These are phyloP conservation scores for Termitomyces sp. DNA, from an alignment of 1,284 basidiomycete species.

Conservation along the genomic window DNA sequence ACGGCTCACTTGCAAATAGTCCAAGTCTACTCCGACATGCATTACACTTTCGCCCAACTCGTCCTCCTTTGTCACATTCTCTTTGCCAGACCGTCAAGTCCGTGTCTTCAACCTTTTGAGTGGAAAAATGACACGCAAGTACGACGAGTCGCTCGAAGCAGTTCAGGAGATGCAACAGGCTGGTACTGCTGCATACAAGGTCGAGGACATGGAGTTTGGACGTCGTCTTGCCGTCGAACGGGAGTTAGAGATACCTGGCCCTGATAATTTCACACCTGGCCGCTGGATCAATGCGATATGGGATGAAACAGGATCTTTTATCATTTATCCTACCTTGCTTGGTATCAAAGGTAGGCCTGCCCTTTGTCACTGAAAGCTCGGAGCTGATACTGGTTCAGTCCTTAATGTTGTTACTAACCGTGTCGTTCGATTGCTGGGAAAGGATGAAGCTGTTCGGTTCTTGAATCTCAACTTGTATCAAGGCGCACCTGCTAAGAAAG, in stretches of 20 bases:
- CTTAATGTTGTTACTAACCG: slow-evolving; percentile 94
- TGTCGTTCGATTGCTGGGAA: slow-evolving; percentile 86
- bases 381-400: slow-evolving; percentile 45
- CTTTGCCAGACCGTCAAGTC: slow-evolving; percentile 88
- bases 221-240: slow-evolving; percentile 87
- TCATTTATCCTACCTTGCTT: slow-evolving; percentile 89
- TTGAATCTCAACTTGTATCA: slow-evolving; percentile 89
- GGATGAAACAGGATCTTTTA: slow-evolving; percentile 95
- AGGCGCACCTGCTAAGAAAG: slow-evolving; percentile 86
- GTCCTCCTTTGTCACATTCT: slow-evolving; percentile 87
- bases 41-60: slow-evolving; percentile 88
- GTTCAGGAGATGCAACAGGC: slow-evolving; percentile 97
- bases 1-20: slow-evolving; percentile 39
- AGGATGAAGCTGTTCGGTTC: slow-evolving; percentile 92
- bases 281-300: slow-evolving; percentile 86
- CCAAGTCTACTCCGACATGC: slow-evolving; percentile 87
- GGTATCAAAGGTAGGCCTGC: slow-evolving; percentile 83
- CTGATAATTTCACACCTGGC: slow-evolving; percentile 64
- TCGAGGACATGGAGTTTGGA: slow-evolving; percentile 99
- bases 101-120: slow-evolving; percentile 89
- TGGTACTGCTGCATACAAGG: slow-evolving; percentile 82
- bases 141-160: slow-evolving; percentile 90
- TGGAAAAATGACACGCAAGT: slow-evolving; percentile 88
- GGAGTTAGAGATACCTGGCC: slow-evolving; percentile 79
- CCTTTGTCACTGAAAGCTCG: not conserved